Conservation (phyloP, 2,329 filamentous ascomycete species). For the Scytalidium lignicola region DNA sequence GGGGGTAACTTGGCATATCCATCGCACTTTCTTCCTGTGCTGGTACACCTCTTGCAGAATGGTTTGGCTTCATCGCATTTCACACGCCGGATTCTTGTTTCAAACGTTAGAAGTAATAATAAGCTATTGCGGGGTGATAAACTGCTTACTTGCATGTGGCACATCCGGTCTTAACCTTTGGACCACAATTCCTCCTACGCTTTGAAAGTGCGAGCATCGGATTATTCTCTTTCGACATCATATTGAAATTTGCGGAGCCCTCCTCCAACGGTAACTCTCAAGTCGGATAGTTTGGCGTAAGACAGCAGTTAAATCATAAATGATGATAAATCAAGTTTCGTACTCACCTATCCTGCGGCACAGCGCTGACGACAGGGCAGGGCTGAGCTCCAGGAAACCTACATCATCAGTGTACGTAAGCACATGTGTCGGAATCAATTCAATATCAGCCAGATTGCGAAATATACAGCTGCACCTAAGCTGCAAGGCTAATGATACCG, state of each 20-base stretch:
- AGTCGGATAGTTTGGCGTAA: no score
- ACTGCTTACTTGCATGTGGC: constrained; percentile 15
- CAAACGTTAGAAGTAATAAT: neutral
- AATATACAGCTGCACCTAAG: no score
- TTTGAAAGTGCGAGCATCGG: constrained; percentile 38
- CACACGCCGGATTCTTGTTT: constrained; percentile 15
- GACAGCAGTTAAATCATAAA: neutral
- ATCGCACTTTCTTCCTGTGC: constrained; percentile 21
- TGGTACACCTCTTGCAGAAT: constrained; percentile 15
- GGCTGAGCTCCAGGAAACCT: neutral
- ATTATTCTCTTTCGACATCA: neutral
- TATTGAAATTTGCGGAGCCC: neutral
- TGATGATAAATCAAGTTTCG: neutral
- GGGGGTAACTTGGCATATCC: constrained; percentile 11
- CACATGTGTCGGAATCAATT: neutral
- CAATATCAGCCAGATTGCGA: neutral
- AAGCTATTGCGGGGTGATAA: neutral
- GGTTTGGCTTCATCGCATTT: constrained; percentile 21
- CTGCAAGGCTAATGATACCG: no score
- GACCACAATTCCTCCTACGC: constrained; percentile 12
- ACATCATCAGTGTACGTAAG: neutral
- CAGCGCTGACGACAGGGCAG: neutral
- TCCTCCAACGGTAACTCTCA: no score
- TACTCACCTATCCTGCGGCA: neutral
- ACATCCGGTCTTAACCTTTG: constrained; percentile 15